Evolutionary conservation across 1,139 yeast genomes (phyloP).

Genomic region (Candida sp.): DNA sequence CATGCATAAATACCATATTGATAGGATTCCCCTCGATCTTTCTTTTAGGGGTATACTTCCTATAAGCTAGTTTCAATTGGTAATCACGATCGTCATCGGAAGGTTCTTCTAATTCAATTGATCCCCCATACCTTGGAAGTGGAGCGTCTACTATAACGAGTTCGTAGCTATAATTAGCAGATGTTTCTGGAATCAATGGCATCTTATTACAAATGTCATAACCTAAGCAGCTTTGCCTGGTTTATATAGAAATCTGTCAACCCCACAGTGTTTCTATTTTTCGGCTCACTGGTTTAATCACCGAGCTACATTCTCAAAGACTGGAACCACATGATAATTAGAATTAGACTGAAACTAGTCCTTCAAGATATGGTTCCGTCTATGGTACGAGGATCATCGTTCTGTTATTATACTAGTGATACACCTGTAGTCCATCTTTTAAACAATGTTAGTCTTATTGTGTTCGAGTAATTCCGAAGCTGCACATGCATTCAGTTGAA

Average conservation of each 20-base stretch:
- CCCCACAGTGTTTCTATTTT: not conserved
- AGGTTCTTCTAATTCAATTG: constrained; percentile 11
- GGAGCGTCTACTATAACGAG: constrained; percentile 17
- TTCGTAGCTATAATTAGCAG: constrained; percentile 9
- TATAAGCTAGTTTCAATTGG: constrained; percentile 30
- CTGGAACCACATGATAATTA: not conserved
- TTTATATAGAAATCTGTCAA: too few species aligned
- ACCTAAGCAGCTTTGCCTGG: too few species aligned
- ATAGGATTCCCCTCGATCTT: constrained; percentile 17
- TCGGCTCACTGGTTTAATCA: not conserved
- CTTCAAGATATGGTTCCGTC: too few species aligned
- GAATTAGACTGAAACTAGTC: too few species aligned
- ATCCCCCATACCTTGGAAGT: constrained; percentile 30
- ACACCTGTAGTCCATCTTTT: too few species aligned
- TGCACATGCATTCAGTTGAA: too few species aligned
- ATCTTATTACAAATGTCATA: too few species aligned
- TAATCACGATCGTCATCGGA: constrained; percentile 24
- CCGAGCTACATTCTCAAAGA: not conserved
- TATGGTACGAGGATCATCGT: too few species aligned
- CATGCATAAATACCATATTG: constrained; percentile 62
- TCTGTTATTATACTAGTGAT: too few species aligned
- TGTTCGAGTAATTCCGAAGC: too few species aligned
- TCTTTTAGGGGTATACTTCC: constrained; percentile 24
- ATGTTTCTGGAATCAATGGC: constrained; percentile 9
- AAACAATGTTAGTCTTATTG: too few species aligned